Base-by-base conservation (phyloP, 2,329 filamentous ascomycete species). In the Eutypella sp. region DNA sequence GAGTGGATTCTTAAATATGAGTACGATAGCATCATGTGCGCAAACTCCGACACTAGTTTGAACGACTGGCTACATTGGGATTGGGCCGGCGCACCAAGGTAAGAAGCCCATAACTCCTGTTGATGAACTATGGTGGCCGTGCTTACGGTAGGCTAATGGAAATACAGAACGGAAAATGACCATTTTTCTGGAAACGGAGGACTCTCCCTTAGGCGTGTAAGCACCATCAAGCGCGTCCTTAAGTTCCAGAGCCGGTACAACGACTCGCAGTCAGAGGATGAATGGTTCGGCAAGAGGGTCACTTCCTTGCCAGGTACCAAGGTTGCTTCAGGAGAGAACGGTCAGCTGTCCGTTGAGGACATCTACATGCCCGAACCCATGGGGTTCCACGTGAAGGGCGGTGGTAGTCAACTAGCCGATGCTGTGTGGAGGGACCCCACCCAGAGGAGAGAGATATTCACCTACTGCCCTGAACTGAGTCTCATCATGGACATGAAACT, bases 401-500 rank as follows among this genome's bases (percentile, higher is more conserved):
- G 73, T 9, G 72, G 75, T 36, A 55, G 47, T 3, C 51, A 61
- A 19, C 59, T 79, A 4, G 55, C 66, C 18, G 67, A 69, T 19
- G 62, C 57, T 3, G 69, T 78, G 15, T 80, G 76, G 76, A 68
- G 68, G 47, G 61, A 73, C 41, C 61, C 59, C 2, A 56, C 53
- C 2, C 64, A 69, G 48, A 65, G 77, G 27, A 67, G 71, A 51
- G 59, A 67, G 44, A 76, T 78, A 20, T 74, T 78, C 50, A 64
- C 72, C 16, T 81, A 80, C 60, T 81, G 78, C 50, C 78, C 77
- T 2, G 77, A 81, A 58, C 58, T 81, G 18, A 71, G 67, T 51
- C 65, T 80, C 57, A 73, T 78, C 47, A 69, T 79, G 67, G 70
- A 75, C 36, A 80, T 81, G 77, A 78, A 77, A 59, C 60, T 78